phyloP scores from a whole-genome alignment of 257 asterid genomes.

The Lycium barbarum region DNA sequence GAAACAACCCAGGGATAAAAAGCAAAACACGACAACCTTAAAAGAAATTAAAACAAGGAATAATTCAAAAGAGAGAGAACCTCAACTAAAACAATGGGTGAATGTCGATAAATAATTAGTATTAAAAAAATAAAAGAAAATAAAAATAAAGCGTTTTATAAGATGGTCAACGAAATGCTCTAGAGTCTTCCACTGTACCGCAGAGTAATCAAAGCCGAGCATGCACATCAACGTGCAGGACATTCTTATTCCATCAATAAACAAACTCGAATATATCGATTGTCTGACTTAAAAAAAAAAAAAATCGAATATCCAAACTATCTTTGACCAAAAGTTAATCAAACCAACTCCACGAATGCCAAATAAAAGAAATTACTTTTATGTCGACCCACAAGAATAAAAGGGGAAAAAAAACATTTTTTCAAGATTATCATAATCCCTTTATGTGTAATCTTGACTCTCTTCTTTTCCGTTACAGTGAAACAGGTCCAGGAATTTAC shows the following conservation, averaged over 20 bases:
- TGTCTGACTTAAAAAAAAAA: neutral
- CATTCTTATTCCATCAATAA: neutral
- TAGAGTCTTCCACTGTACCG: neutral
- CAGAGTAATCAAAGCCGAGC: neutral
- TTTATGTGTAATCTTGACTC: neutral
- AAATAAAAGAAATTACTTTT: neutral
- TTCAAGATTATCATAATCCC: neutral
- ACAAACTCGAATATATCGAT: neutral
- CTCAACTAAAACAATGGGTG: neutral
- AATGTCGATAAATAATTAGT: too few relatives aligned
- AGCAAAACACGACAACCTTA: neutral
- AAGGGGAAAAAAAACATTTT: neutral
- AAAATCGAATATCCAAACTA: constrained; percentile 18
- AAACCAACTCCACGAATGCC: neutral
- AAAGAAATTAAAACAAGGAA: neutral
- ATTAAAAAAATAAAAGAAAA: neutral
- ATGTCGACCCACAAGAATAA: neutral
- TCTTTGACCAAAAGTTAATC: constrained; percentile 25
- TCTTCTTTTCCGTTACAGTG: neutral
- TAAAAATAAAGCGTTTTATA: neutral
- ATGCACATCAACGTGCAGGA: neutral
- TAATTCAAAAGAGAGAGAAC: neutral
- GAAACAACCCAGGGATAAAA: too few relatives aligned
- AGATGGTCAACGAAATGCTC: neutral
- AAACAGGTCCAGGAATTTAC: neutral